These are phyloP conservation scores for Venturia nashicola DNA, from an alignment of 2,329 filamentous ascomycete species.

Conservation along the genomic window DNA sequence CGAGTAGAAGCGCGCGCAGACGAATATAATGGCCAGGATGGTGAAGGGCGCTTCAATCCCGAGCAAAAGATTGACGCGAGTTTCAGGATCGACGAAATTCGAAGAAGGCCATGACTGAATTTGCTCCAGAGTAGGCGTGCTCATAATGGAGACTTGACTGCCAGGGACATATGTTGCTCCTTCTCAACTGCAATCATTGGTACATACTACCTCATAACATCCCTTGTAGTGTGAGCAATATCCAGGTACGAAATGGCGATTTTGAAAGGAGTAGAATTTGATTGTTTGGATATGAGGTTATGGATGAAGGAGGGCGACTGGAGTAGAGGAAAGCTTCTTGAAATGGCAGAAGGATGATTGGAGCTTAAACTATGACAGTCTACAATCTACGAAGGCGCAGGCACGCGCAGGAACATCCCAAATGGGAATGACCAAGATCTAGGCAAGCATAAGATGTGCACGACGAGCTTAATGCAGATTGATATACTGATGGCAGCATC, in stretches of 20 bases:
- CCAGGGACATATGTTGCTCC: not conserved
- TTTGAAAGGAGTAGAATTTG: not conserved
- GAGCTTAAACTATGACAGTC: not conserved
- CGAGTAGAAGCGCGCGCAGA: conserved; percentile 8
- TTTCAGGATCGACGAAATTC: conserved; percentile 34
- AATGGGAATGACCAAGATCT: not conserved
- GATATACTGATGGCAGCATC: not conserved
- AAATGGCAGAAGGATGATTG: not conserved
- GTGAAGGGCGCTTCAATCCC: conserved; percentile 5
- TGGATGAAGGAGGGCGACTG: not conserved
- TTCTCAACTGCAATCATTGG: not conserved
- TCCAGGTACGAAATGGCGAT: not conserved
- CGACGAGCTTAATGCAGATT: not conserved
- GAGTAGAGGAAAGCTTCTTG: not conserved
- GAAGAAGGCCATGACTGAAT: conserved; percentile 32
- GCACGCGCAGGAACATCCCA: not conserved
- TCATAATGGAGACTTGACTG: not conserved
- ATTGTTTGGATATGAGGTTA: not conserved
- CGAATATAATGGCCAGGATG: conserved; percentile 1
- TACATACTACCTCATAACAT: not conserved
- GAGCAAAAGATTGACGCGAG: conserved; percentile 16
- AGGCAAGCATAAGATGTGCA: not conserved
- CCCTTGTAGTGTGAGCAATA: not conserved
- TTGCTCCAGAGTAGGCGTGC: not conserved
- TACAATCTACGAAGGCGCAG: not conserved